These are phyloP conservation scores for Calonectria pseudoturangicola DNA, from an alignment of 2,329 filamentous ascomycete species.

Conservation along the genomic window DNA sequence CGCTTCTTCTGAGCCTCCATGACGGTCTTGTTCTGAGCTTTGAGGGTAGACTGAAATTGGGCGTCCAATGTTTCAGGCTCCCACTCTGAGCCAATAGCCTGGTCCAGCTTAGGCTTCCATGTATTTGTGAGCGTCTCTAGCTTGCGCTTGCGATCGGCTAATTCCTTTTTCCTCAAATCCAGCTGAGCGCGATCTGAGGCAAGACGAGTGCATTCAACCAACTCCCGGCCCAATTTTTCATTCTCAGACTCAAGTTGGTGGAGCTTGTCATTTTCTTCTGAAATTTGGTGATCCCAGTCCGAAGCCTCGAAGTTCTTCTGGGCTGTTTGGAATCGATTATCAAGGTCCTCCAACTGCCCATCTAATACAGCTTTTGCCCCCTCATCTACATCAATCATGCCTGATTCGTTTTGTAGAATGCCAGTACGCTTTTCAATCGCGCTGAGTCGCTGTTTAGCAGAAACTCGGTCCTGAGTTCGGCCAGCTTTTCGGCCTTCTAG, in stretches of 20 bases:
- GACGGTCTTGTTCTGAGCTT: conserved; percentile 74
- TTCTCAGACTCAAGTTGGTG: conserved; percentile 82
- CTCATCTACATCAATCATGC: conserved; percentile 88
- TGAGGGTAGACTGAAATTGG: conserved; percentile 79
- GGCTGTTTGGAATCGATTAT: conserved; percentile 75
- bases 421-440: conserved; percentile 82
- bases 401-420: conserved; percentile 79
- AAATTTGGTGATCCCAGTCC: conserved; percentile 82
- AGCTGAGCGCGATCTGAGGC: conserved; percentile 90
- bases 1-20: conserved; percentile 81
- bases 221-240: conserved; percentile 84
- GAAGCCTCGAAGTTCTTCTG: conserved; percentile 78
- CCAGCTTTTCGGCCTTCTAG: conserved; percentile 84
- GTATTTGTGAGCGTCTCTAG: conserved; percentile 86
- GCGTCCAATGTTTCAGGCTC: conserved; percentile 80
- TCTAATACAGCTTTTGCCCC: conserved; percentile 87
- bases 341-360: conserved; percentile 81
- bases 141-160: conserved; percentile 82
- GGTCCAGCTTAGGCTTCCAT: conserved; percentile 81
- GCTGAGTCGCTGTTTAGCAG: conserved; percentile 82
- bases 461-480: conserved; percentile 83
- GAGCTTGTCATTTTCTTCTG: conserved; percentile 78
- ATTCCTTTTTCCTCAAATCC: conserved; percentile 87
- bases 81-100: conserved; percentile 80
- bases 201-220: conserved; percentile 87